Evolutionary conservation across 768 basidiomycete genomes (phyloP), one percentile per base, ranked within the genome.

Genomic region (Boletus rufocinnamomeus): DNA sequence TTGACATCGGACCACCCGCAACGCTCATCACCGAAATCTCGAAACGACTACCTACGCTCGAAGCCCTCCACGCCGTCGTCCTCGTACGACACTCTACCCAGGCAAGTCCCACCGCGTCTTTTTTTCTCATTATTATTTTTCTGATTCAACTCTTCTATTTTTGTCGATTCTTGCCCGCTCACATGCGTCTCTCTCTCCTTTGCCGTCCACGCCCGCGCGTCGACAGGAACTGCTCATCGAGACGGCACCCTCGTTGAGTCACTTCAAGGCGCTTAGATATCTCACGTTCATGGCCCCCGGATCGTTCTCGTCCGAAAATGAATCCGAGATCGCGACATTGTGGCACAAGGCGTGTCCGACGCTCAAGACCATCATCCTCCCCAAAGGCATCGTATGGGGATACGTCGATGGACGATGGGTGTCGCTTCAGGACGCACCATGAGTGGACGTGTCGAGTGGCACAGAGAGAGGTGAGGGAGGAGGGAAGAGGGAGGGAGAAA

Each of bases 371-470:
- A 84, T 88, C 53, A 86, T 88, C 17, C 71, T 88, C 0, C 85
- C 87, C 1, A 77, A 78, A 57, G 87, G 87, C 2, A 72, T 79
- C 52, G 80, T 87, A 10, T 88, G 87, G 87, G 86, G 85, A 52
- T 62, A 54, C 63, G 57, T 51, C 44, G 62, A 65, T 16, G 69
- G 64, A 2, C 63, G 54, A 35, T 72, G 72, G 72, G 52, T 62
- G 28, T 67, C 64, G 11, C 50, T 62, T 21, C 61, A 64, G 44
- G 67, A 72, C 46, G 43, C 21, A 23, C 50, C 53, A 41, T 71
- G 37, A 56, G 27, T 21, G 9, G 2, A n/a, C 13, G 21, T 0
- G 30, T 21, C 30, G 19, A 13, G 46, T 11, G 52, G 16, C 0
- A 11, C 4, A 13, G 17, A 4, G 35, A n/a, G n/a, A n/a, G n/a